These are phyloP conservation scores for Trametes maxima DNA, from an alignment of 768 basidiomycete genomes.

Conservation along the genomic window DNA sequence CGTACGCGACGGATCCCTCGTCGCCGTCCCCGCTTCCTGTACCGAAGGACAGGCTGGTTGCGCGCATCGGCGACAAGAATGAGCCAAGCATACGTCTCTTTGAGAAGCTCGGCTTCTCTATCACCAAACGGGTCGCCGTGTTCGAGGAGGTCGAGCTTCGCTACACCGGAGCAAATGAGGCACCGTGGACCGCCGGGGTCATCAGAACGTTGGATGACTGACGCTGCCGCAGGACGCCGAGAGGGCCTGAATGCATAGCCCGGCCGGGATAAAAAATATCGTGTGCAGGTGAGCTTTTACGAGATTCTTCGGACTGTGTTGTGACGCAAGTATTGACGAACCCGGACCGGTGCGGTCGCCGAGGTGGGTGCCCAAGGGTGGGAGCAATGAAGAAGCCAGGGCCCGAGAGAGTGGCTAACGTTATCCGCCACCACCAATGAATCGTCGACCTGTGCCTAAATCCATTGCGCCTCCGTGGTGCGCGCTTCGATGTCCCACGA, in stretches of 20 bases:
- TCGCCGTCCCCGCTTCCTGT: constrained; percentile 41
- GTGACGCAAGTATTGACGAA: no score
- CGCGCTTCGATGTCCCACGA: constrained; percentile 4
- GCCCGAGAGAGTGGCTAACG: no score
- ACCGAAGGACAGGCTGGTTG: constrained; percentile 56
- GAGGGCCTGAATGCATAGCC: not conserved
- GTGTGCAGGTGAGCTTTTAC: no score
- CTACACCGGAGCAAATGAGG: constrained; percentile 18
- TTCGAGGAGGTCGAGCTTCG: constrained; percentile 89
- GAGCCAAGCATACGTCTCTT: constrained; percentile 72
- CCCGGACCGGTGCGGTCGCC: no score
- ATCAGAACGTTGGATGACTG: not conserved
- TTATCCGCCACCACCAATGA: not conserved
- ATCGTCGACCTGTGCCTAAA: not conserved
- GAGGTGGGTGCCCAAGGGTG: no score
- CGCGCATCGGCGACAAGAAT: constrained; percentile 73
- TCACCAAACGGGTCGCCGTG: constrained; percentile 68
- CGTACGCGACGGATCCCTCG: constrained; percentile 55
- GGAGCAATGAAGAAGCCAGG: no score
- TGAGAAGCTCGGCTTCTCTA: constrained; percentile 70
- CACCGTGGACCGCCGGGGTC: constrained; percentile 22
- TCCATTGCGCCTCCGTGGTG: not conserved
- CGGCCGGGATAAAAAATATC: no score
- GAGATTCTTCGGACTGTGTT: no score
- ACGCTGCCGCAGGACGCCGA: not conserved